Conservation (phyloP, 495 filamentous ascomycete genomes). For the Apiosordaria backusii region DNA sequence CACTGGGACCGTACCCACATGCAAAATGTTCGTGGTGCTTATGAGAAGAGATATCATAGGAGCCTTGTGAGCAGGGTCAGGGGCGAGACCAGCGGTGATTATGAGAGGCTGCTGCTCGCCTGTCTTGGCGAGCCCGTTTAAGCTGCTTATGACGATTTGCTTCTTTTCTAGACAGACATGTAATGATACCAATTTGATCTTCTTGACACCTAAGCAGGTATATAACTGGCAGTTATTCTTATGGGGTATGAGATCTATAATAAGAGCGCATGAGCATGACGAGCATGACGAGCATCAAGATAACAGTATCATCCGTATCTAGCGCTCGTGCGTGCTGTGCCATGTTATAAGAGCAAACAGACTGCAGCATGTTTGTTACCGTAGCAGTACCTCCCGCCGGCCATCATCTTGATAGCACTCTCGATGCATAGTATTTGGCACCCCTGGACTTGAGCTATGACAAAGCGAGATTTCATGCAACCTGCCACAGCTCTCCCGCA, state of each 20-base stretch:
- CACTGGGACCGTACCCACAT: slow-evolving; percentile 77
- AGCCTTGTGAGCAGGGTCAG: slow-evolving; percentile 63
- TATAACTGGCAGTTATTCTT: too few species aligned
- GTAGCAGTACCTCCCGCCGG: not conserved
- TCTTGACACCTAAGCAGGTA: not conserved
- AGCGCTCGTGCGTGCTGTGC: too few species aligned
- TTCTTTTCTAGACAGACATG: not conserved
- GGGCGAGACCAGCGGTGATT: slow-evolving; percentile 86
- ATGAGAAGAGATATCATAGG: slow-evolving; percentile 58
- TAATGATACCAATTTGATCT: not conserved
- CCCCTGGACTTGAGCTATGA: slow-evolving; percentile 1
- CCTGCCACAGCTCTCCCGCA: not conserved
- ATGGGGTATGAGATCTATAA: too few species aligned
- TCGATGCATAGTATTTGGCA: not conserved
- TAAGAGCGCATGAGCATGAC: not conserved
- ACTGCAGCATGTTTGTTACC: not conserved
- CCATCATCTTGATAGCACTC: not conserved
- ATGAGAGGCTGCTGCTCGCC: slow-evolving; percentile 64
- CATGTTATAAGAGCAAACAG: too few species aligned
- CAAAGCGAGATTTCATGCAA: not conserved
- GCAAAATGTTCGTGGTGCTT: slow-evolving; percentile 70
- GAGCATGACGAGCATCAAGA: too few species aligned
- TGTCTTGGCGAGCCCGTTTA: slow-evolving; percentile 41
- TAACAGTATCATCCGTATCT: too few species aligned
- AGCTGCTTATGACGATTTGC: not conserved